phyloP scores from a whole-genome alignment of 495 filamentous ascomycete genomes.

The Penicillium psychrofluorescens region DNA sequence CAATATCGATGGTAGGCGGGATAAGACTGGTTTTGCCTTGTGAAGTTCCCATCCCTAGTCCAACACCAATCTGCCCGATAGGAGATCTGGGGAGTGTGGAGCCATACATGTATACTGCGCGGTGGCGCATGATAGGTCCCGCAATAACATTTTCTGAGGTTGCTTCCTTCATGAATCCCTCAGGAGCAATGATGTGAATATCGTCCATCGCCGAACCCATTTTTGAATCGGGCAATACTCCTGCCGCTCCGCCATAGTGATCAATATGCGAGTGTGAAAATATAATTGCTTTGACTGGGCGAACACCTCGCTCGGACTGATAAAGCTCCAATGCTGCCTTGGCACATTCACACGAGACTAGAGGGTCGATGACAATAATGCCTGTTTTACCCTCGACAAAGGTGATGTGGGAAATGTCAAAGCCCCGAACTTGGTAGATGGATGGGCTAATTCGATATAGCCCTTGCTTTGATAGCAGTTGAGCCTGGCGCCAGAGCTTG shows the following conservation, averaged over 20 bases:
- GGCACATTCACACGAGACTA: conserved; percentile 11
- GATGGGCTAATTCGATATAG: conserved; percentile 10
- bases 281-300: conserved; percentile 8
- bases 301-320: conserved; percentile 2
- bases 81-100: conserved; percentile 1
- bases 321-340: conserved; percentile 10
- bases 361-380: conserved; percentile 14
- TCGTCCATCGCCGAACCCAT: neutral
- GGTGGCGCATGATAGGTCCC: conserved; percentile 11
- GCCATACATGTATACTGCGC: conserved; percentile 17
- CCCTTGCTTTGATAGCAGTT: conserved; percentile 7
- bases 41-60: conserved; percentile 7
- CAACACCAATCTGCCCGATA: conserved; percentile 7
- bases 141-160: conserved; percentile 15
- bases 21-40: conserved; percentile 6
- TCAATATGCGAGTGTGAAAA: conserved; percentile 21
- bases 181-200: conserved; percentile 13
- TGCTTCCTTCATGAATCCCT: conserved; percentile 15
- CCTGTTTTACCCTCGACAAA: conserved; percentile 10
- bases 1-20: conserved; percentile 10
- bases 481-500: conserved; percentile 13
- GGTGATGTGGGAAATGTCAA: conserved; percentile 16
- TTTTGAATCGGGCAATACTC: neutral
- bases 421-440: conserved; percentile 14
- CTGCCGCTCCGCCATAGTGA: conserved; percentile 14